Evolutionary conservation across 192 early-diverging fungal genomes (phyloP), one percentile per base, ranked within the genome.

Genomic region (Coemansia sp.): DNA sequence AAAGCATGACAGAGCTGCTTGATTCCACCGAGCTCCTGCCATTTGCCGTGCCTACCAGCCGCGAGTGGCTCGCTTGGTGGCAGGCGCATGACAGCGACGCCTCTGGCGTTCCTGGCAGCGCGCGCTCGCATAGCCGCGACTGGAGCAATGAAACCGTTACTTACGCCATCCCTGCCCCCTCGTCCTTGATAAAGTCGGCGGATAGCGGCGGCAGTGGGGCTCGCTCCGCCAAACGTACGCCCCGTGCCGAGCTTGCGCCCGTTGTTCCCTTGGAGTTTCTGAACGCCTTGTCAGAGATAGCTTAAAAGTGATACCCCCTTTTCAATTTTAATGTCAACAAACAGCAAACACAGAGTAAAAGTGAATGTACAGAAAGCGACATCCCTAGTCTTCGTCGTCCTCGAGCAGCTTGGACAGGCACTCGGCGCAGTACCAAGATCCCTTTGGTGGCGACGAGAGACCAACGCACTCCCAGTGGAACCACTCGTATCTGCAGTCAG

Each of bases 21-120:
- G 88, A 89, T 55, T 77, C 86, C 0, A 61, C 62, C 9, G 85
- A 83, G 47, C 69, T 84, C 55, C 56, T 86, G 34, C 86, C 88
- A 59, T 89, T 89, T 69, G 82, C 86, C 8, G 76, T 89, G 37
- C 88, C 88, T 2, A 89, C 86, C 1, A 79, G 83, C 50, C 77
- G 77, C 45, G 80, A 83, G 45, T 76, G 77, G 76, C 66, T 73
- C 37, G 16, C 61, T 33, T 83, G 82, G 82, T 83, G 82, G 82
- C 66, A 66, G 61, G 47, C 59, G 16, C 62, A 60, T 1, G 56
- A 36, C 6, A 11, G 59, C n/a, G 12, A 38, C 10, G 14, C 38
- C 34, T 21, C 60, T 21, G 25, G 52, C 12, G 52, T n/a, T 16
- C 14, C 52, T 11, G 39, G 59, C 33, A 55, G 52, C n/a, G 4